Evolutionary conservation across 495 filamentous ascomycete genomes (phyloP).

Genomic region (Hyphodiscus hymeniophilus): DNA sequence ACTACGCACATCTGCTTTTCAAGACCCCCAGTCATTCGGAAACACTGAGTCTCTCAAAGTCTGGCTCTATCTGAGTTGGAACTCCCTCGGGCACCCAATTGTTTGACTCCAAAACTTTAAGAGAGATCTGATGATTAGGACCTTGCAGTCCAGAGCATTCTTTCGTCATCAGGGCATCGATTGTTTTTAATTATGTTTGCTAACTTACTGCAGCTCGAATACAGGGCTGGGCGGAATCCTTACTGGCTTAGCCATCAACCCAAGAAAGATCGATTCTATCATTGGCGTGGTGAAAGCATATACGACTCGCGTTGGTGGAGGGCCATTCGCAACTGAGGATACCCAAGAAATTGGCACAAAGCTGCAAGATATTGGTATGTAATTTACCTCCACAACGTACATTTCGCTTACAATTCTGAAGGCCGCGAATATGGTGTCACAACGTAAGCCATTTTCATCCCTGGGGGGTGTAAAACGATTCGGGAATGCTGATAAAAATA

Average conservation of each 20-base stretch:
- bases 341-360: slow-evolving; percentile 42
- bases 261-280: slow-evolving; percentile 41
- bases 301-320: slow-evolving; percentile 66
- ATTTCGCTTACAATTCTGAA: too few species aligned
- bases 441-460: too few species aligned
- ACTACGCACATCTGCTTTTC: too few species aligned
- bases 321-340: slow-evolving; percentile 81
- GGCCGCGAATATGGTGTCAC: background rate
- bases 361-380: slow-evolving; percentile 41
- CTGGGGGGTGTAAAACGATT: too few species aligned
- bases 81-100: background rate
- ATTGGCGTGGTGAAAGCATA: slow-evolving; percentile 41
- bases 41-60: slow-evolving; percentile 54
- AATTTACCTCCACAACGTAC: too few species aligned
- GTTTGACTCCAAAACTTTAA: background rate
- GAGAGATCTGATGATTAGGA: too few species aligned
- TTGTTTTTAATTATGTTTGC: too few species aligned
- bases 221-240: slow-evolving; percentile 71
- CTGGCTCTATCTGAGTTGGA: too few species aligned
- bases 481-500: too few species aligned
- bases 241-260: slow-evolving; percentile 15
- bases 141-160: too few species aligned
- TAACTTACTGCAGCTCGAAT: slow-evolving; percentile 25
- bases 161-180: too few species aligned
- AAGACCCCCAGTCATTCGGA: too few species aligned